These are phyloP conservation scores for Aspergillus pseudoviridinutans DNA, from an alignment of 2,329 filamentous ascomycete genomes.

Conservation along the genomic window DNA sequence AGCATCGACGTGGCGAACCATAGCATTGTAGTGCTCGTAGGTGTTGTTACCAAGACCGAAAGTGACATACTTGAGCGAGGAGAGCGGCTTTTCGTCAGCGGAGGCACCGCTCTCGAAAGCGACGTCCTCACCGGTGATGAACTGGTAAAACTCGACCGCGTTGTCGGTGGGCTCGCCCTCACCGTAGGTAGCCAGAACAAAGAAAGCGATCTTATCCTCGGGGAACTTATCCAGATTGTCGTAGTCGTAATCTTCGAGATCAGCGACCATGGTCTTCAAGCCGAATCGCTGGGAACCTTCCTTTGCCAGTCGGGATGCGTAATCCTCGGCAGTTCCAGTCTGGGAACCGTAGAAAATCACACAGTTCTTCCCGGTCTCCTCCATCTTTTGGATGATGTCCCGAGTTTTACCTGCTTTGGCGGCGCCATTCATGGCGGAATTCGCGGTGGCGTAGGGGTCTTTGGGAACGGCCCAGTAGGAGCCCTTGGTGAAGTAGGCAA, in stretches of 20 bases:
- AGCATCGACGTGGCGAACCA: slow-evolving; percentile 89
- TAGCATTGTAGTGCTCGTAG: slow-evolving; percentile 98
- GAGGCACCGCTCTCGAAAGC: slow-evolving; percentile 68
- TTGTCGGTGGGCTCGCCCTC: slow-evolving; percentile 99
- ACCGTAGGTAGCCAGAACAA: slow-evolving; percentile 94
- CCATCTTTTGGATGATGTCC: slow-evolving; percentile 93
- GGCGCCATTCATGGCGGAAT: slow-evolving; percentile 57
- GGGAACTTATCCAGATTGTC: slow-evolving; percentile 88
- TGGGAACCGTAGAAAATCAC: slow-evolving; percentile 98
- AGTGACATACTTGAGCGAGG: slow-evolving; percentile 84
- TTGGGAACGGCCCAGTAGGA: slow-evolving; percentile 78
- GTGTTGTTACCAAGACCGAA: slow-evolving; percentile 99
- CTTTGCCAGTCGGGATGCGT: slow-evolving; percentile 92
- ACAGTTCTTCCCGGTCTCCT: slow-evolving; percentile 93
- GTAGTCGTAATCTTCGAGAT: slow-evolving; percentile 96
- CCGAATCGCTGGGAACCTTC: slow-evolving; percentile 96
- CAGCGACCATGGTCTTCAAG: slow-evolving; percentile 95
- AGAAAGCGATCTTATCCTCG: slow-evolving; percentile 87
- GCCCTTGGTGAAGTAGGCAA: slow-evolving; percentile 97
- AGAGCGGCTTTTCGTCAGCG: slow-evolving; percentile 66
- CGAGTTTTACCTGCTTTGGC: slow-evolving; percentile 78
- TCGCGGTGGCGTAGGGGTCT: slow-evolving; percentile 78
- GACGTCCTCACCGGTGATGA: slow-evolving; percentile 76
- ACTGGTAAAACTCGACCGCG: slow-evolving; percentile 98
- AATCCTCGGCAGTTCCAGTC: slow-evolving; percentile 97